Evolutionary conservation across 495 filamentous ascomycete species (phyloP).

Genomic region (Thermothielavioides terrestris): DNA sequence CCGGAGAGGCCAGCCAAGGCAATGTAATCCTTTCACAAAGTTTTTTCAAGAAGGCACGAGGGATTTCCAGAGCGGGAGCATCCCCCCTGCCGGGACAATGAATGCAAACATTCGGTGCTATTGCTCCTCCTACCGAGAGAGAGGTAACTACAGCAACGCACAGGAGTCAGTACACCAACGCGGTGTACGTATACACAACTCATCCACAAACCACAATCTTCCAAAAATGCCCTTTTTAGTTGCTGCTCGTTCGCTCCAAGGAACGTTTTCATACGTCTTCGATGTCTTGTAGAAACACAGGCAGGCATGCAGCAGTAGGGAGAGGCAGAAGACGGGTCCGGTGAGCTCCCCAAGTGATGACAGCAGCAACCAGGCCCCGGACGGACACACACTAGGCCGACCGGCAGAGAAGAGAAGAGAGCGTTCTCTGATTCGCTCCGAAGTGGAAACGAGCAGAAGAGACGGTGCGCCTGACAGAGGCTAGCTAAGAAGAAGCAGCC

Average conservation of each 20-base stretch:
- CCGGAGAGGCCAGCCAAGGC: neutral
- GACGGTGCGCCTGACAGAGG: neutral
- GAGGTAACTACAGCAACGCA: no score
- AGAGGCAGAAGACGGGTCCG: constrained; percentile 5
- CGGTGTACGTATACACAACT: neutral
- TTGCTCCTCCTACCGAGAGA: no score
- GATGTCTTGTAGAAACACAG: neutral
- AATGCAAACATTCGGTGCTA: no score
- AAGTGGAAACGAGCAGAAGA: neutral
- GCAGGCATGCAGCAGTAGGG: neutral
- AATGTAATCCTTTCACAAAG: neutral
- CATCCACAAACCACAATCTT: neutral
- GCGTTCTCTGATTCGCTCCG: neutral
- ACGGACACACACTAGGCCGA: neutral
- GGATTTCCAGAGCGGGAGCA: no score
- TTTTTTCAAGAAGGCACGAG: no score
- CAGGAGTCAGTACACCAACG: no score
- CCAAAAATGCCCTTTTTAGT: neutral
- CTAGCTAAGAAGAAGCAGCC: neutral
- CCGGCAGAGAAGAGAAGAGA: constrained; percentile 4
- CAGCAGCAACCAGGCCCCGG: neutral
- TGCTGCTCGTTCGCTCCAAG: constrained; percentile 12
- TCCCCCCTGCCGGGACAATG: no score
- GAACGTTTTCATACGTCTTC: constrained; percentile 9
- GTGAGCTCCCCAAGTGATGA: constrained; percentile 1